Conservation (phyloP, 345 rosid species). For the Citrus glauca region DNA sequence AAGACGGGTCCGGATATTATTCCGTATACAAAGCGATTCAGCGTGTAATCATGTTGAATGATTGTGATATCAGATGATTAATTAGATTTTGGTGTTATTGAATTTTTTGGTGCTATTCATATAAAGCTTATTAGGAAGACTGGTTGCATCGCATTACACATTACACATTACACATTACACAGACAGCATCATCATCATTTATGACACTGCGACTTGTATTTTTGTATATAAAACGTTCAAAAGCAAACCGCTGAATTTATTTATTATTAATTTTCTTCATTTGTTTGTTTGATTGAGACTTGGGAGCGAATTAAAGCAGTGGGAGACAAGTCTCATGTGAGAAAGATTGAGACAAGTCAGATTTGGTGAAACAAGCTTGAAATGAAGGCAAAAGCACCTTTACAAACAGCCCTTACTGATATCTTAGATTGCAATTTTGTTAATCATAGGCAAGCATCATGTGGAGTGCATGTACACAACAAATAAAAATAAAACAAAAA, state of each 20-base stretch:
- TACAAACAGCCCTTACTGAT: neutral
- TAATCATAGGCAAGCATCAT: conserved; percentile 21
- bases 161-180: too few relatives aligned
- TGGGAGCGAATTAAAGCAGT: neutral
- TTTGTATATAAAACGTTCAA: neutral
- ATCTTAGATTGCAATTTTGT: conserved; percentile 34
- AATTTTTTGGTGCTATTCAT: neutral
- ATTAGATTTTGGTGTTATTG: neutral
- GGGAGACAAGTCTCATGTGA: neutral
- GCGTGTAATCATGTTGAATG: neutral
- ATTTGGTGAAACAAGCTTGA: conserved; percentile 17
- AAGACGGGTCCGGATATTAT: neutral
- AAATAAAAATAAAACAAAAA: neutral
- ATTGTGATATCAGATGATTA: neutral
- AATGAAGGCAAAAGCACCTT: conserved; percentile 28
- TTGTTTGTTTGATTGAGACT: neutral
- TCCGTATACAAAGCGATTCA: neutral
- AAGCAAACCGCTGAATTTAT: neutral
- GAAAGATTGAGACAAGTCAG: neutral
- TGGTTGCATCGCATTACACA: neutral
- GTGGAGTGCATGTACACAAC: neutral
- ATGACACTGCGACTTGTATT: too few relatives aligned
- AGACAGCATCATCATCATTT: neutral
- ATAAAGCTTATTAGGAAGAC: neutral
- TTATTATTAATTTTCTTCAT: neutral